Conservation (phyloP, 306 rosid genomes). For the Acacia melanoxylon region DNA sequence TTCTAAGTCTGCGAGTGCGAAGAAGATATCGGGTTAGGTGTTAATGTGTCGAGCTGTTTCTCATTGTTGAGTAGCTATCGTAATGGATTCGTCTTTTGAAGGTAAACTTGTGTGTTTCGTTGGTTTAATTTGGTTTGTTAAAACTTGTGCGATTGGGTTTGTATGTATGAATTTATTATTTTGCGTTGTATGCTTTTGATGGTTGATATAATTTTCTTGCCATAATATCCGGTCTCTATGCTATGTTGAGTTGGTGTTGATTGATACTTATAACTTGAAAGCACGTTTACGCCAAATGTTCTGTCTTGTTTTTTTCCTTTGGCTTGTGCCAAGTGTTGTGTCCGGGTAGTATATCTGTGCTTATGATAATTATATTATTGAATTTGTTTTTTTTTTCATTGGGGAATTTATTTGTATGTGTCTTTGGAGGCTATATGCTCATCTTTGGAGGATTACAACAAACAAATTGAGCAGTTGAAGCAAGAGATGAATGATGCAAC, state of each 20-base stretch:
- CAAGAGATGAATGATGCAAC: conserved; percentile 99
- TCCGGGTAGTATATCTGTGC: conserved; percentile 6
- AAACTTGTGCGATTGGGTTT: conserved; percentile 24
- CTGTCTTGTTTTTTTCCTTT: too few species aligned
- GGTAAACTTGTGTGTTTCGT: conserved; percentile 42
- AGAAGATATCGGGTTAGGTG: conserved; percentile 39
- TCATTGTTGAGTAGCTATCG: conserved; percentile 46
- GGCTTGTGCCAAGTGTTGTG: too few species aligned
- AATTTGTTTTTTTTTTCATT: conserved; percentile 8
- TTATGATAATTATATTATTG: conserved; percentile 4
- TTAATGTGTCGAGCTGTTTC: conserved; percentile 62
- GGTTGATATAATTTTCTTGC: too few species aligned
- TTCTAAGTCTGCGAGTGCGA: conserved; percentile 45
- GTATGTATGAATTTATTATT: conserved; percentile 28
- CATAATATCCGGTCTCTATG: too few species aligned
- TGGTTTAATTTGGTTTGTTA: conserved; percentile 15
- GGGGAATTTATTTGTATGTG: conserved; percentile 25
- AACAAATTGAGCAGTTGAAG: conserved; percentile 92
- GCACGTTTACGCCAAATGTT: too few species aligned
- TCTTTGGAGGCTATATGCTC: conserved; percentile 94
- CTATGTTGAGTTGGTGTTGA: too few species aligned
- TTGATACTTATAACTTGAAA: too few species aligned
- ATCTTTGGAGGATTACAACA: conserved; percentile 96
- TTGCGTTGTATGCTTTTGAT: conserved; percentile 14
- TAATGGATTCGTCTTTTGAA: conserved; percentile 69